Base-by-base conservation (phyloP, 2,329 filamentous ascomycete species). In the Aspergillus proliferans region DNA sequence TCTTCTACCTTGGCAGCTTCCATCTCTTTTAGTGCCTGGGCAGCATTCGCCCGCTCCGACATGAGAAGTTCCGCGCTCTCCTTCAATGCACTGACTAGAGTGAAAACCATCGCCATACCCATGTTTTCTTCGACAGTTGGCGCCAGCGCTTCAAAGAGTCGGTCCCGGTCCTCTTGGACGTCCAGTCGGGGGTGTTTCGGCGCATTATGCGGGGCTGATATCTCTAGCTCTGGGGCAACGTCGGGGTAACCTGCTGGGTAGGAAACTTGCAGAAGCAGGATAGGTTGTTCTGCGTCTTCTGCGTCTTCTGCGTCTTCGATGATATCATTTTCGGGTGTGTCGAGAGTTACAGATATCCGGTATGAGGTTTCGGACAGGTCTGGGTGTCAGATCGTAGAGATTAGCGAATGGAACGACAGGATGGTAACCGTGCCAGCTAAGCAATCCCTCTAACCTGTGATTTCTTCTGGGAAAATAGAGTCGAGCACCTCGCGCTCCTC, bases 401-500 rank as follows among this genome's bases (percentile, higher is more conserved):
- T 66, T 49, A 61, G 58, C 22, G 44, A 22, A 22, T 22, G 22
- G 22, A 22, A 22, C 22, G 6, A 40, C 12, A 34, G 19, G 8
- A 26, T 39, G 33, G 30, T 24, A 30, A 15, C 42, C 10, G 42
- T 18, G 4, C 22, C 21, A 15, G 21, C 10, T 9, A 12, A 8
- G 22, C 4, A 9, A 2, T 43, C 3, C 42, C 5, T 55, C 69
- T 43, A 64, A 92, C 90, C 87, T 80, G 85, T 92, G 60, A 98
- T 95, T 74, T 98, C 93, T 52, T 98, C 92, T 1, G 93, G 90
- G 60, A 97, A 98, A 65, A 98, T 98, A 52, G 92, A 96, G 66
- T 95, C 89, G 67, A 98, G 88, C 61, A 98, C 92, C 71, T 98
- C 93, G 53, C 91, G 85, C 79, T 98, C 93, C 74, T 98, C 93